Conservation (phyloP, 352 stramenopile genomes). For the Plasmopara halstedii region DNA sequence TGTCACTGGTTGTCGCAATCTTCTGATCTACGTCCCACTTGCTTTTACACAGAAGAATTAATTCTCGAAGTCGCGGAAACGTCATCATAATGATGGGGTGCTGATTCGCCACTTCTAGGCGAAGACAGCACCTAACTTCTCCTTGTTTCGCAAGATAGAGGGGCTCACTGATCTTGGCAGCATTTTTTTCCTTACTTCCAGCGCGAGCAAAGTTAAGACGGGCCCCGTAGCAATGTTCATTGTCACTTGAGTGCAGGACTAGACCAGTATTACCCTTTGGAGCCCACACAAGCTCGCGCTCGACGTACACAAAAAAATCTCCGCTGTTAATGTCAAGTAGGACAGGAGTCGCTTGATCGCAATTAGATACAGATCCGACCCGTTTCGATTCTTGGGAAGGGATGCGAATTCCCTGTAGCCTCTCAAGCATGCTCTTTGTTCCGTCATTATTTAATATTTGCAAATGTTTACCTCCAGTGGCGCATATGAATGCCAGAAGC, state of each 20-base stretch:
- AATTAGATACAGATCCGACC: conserved; percentile 12
- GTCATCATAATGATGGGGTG: conserved; percentile 22
- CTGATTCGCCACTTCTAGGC: conserved; percentile 45
- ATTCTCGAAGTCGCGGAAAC: conserved; percentile 33
- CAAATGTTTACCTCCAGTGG: conserved; percentile 56
- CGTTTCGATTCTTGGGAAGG: conserved; percentile 11
- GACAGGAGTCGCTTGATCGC: conserved; percentile 23
- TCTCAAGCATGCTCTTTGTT: conserved; percentile 36
- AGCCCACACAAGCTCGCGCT: conserved; percentile 31
- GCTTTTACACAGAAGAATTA: conserved; percentile 67
- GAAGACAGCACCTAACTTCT: conserved; percentile 57
- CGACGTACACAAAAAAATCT: conserved; percentile 57
- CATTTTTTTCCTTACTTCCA: conserved; percentile 35
- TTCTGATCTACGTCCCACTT: conserved; percentile 73
- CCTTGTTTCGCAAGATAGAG: conserved; percentile 46
- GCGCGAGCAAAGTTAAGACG: conserved; percentile 55
- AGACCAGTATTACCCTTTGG: conserved; percentile 74
- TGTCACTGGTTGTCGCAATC: conserved; percentile 62
- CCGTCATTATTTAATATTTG: conserved; percentile 57
- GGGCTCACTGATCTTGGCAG: conserved; percentile 26
- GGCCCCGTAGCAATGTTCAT: conserved; percentile 42
- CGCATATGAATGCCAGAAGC: conserved; percentile 60
- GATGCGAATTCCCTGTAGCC: conserved; percentile 28
- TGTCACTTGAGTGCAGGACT: conserved; percentile 57
- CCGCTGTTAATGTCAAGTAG: conserved; percentile 64